Evolutionary conservation across 2,329 filamentous ascomycete species (phyloP), one percentile per base, ranked within the genome.

Genomic region (Penicillium glabrum): DNA sequence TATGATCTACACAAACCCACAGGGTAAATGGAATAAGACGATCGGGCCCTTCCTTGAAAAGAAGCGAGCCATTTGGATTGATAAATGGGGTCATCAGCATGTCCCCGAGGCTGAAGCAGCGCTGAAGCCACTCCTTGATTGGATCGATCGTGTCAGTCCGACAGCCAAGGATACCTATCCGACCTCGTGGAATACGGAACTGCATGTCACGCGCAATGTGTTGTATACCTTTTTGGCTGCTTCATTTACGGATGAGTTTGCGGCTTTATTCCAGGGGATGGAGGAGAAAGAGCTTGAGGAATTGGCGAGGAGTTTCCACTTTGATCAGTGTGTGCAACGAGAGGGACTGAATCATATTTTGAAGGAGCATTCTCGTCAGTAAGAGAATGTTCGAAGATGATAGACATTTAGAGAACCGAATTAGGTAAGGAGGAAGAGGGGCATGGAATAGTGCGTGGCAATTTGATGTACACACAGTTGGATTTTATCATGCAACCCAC

Each of bases 21-120:
- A 79, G 11, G 79, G 75, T 8, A 62, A 74, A 2, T 85, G 82
- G 70, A 83, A 83, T 68, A 74, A 74, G 23, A 77, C 80, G 2
- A 77, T 86, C 43, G 65, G 74, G 19, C 76, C 79, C 0, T 84
- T 86, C 53, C 67, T 86, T 0, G 77, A 79, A 47, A 86, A 85
- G 73, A 86, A 87, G 66, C 75, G 79, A 9, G 63, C 66, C 0
- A 72, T 84, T 2, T 80, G 81, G 24, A 72, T 86, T 2, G 83
- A 86, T 65, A 79, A 78, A 16, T 86, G 83, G 83, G 83, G 82
- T 0, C 70, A 74, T 44, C 69, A 72, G 37, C 75, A 67, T 65
- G 75, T 54, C 59, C 67, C 61, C 61, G 72, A 80, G 58, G 76
- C 82, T 0, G 77, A 82, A 49, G 73, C 77, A 16, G 75, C 77